A percentile compares a stretch with the other conserved stretches of the same genome.
Conservation (phyloP, 2,329 filamentous ascomycete genomes). For the Colletotrichum sp. region DNA sequence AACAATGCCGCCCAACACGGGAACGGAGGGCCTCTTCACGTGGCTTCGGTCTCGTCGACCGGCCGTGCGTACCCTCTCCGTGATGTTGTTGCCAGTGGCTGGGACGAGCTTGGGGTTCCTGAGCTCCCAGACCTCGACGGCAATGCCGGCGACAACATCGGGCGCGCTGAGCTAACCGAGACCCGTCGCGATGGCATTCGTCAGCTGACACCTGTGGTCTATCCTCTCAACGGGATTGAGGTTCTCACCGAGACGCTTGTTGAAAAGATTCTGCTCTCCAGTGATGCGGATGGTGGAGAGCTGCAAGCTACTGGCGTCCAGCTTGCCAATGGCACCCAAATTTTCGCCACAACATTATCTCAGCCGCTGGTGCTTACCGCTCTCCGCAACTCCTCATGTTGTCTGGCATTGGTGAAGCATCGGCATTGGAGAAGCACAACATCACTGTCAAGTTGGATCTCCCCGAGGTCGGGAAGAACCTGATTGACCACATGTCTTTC, state of each 20-base stretch:
- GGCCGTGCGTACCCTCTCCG: constrained; percentile 42
- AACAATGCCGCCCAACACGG: constrained; percentile 39
- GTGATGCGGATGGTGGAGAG: background rate
- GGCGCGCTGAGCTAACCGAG: constrained; percentile 33
- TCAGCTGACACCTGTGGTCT: constrained; percentile 25
- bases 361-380: constrained; percentile 53
- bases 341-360: constrained; percentile 36
- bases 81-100: constrained; percentile 36
- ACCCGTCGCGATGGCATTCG: constrained; percentile 26
- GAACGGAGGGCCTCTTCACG: constrained; percentile 38
- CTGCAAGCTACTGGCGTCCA: constrained; percentile 29
- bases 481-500: constrained; percentile 53
- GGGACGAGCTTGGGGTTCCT: constrained; percentile 42
- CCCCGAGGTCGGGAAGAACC: constrained; percentile 54
- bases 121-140: constrained; percentile 25
- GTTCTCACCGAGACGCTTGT: constrained; percentile 27
- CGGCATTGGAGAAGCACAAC: constrained; percentile 43
- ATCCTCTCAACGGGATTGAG: constrained; percentile 28
- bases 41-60: constrained; percentile 31
- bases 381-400: constrained; percentile 55
- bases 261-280: constrained; percentile 22
- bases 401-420: constrained; percentile 54
- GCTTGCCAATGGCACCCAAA: constrained; percentile 26
- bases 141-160: constrained; percentile 32
- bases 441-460: constrained; percentile 46